Base-by-base conservation (phyloP, 75 land plant genomes). In the Larix kaempferi region DNA sequence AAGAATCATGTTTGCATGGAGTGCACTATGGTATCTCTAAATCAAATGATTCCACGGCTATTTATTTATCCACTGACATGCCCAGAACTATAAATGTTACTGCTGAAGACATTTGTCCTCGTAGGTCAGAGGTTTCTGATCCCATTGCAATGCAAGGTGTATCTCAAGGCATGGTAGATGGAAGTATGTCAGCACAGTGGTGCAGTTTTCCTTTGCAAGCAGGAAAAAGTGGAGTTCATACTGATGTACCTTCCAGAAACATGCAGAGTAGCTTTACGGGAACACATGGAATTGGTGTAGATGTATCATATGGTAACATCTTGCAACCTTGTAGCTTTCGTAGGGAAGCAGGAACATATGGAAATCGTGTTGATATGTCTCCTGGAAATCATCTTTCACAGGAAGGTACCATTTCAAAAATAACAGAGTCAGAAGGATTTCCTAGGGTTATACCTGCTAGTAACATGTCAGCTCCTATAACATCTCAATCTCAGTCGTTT, bases 71-170 rank as follows among this genome's bases (percentile, higher is more conserved):
- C 21, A 67, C 44, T 67, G 72, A 37, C 72, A 67, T 67, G 22
- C 72, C 15, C 12, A 67, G 72, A 67, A 39, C n/a, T 67, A 67
- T 44, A 67, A 67, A 67, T 67, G 11, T 67, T 67, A 22, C 72
- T 37, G n/a, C 21, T 67, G 44, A 67, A 67, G 37, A 39, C 22
- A 67, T n/a, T 37, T 67, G 8, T 39, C 41, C 71, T 29, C 71
- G 19, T 16, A 67, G 72, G n/a, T 1, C 72, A 67, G 22, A 44
- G 37, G 8, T 67, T 67, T 6, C 44, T 2, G n/a, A 6, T 67
- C 23, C 73, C 12, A 41, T 22, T 21, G 73, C 23, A 41, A 44
- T 39, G 73, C 73, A 69, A 69, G 73, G 73, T 21, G 44, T 69
- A 5, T 69, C 73, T 41, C 39, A 69, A 69, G 73, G 73, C 52